Evolutionary conservation across 2,329 filamentous ascomycete genomes (phyloP).

Genomic region (Chrysoporthe cubensis): DNA sequence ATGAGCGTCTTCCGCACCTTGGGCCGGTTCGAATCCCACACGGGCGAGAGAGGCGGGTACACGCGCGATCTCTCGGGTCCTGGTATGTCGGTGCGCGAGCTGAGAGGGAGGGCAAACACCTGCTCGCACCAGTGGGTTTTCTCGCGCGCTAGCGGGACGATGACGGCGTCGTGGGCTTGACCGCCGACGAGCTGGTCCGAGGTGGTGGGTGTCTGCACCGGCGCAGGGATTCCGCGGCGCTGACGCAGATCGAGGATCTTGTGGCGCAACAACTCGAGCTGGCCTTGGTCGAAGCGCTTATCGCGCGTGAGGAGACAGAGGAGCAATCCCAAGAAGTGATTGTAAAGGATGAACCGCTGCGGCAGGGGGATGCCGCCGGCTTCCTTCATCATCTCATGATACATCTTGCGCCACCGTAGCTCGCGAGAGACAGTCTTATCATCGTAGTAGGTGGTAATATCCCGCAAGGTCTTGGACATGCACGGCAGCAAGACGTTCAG

Average conservation of each 20-base stretch:
- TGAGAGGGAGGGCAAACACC: constrained; percentile 60
- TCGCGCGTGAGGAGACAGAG: constrained; percentile 57
- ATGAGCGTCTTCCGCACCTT: constrained; percentile 56
- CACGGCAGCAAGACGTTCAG: constrained; percentile 62
- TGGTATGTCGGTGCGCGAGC: constrained; percentile 44
- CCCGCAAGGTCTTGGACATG: constrained; percentile 54
- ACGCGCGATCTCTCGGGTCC: constrained; percentile 15
- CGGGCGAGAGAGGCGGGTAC: constrained; percentile 46
- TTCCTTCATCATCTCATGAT: constrained; percentile 58
- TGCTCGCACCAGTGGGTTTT: constrained; percentile 61
- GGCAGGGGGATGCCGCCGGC: constrained; percentile 54
- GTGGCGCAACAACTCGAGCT: constrained; percentile 52
- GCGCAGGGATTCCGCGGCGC: constrained; percentile 49
- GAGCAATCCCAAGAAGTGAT: constrained; percentile 55
- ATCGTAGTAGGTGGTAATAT: constrained; percentile 57
- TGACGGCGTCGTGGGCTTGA: constrained; percentile 12
- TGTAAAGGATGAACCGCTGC: constrained; percentile 59
- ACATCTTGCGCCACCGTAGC: constrained; percentile 63
- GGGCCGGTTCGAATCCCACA: constrained; percentile 50
- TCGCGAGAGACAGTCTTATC: constrained; percentile 52
- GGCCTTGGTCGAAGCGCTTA: constrained; percentile 57
- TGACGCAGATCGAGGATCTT: constrained; percentile 57
- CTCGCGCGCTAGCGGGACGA: constrained; percentile 39
- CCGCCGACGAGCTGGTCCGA: constrained; percentile 4
- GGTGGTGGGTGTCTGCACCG: constrained; percentile 4